Evolutionary conservation across 768 basidiomycete species (phyloP), one percentile per base, ranked within the genome.

Genomic region (Naganishia friedmannii): DNA sequence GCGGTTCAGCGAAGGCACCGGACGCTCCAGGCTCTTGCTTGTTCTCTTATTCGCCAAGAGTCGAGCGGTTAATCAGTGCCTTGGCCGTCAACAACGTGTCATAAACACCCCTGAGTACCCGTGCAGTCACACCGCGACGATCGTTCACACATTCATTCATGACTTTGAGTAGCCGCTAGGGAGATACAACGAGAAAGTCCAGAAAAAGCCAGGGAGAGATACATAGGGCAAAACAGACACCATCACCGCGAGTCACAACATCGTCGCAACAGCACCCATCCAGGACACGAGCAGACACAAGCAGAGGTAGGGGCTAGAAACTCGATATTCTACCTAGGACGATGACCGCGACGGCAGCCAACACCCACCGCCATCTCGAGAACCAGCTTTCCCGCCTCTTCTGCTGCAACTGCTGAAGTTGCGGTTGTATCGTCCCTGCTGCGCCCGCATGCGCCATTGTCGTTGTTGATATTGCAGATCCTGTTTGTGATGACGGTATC

Each of bases 291-390:
- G 6, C 34, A 12, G 34, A 12, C 34, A 37, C 4, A 37, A 5
- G 34, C 4, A 12, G 12, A 4, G 34, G 34, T 4, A 12, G 23
- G 66, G 26, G 56, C 60, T 53, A 70, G 23, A 71, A 75, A 42
- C 70, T 74, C 12, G 77, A 77, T 54, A 78, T 68, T 63, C 77
- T 72, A 15, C 77, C 79, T 13, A 80, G 53, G 15, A 78, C 70
- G 65, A 78, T 76, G 17, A 80, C 65, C 0, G 77, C 71, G 28
- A 75, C 72, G 5, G 77, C 77, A 0, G 76, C 77, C 9, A 76
- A 51, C 0, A 80, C 67, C 74, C 76, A 77, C 57, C 77, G 34
- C 69, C 69, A 66, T 39, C 53, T 51, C 21, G 65, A 51, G 48
- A 75, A 72, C 77, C 79, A 77, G 13, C 23, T 39, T 57, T 66